phyloP scores from a whole-genome alignment of 192 early-diverging fungal species.

The Podila epigama region DNA sequence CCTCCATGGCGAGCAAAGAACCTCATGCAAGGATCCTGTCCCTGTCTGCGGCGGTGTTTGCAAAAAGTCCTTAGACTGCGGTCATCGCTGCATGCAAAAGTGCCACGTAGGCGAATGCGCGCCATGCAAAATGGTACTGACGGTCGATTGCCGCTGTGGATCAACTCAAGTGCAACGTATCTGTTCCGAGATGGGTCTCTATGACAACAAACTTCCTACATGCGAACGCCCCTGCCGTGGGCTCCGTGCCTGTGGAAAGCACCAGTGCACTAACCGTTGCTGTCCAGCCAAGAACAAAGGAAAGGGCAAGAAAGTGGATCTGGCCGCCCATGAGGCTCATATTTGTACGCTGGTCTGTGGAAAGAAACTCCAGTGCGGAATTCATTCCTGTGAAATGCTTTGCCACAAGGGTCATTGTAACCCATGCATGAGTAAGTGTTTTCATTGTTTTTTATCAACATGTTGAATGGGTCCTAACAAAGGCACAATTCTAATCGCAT shows the following conservation, averaged over 20 bases:
- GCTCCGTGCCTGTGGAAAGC: constrained; percentile 73
- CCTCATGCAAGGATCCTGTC: constrained; percentile 60
- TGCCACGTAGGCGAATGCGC: constrained; percentile 73
- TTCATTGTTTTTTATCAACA: neutral
- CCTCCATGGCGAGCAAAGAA: constrained; percentile 31
- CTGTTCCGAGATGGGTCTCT: constrained; percentile 54
- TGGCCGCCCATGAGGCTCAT: constrained; percentile 59
- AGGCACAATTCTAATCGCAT: neutral
- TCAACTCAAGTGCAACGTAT: constrained; percentile 52
- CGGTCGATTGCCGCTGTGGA: constrained; percentile 71
- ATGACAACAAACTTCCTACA: constrained; percentile 53
- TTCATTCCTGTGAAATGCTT: constrained; percentile 73
- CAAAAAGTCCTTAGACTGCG: constrained; percentile 63
- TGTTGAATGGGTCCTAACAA: no score
- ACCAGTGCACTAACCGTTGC: constrained; percentile 70
- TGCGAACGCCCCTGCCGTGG: constrained; percentile 72
- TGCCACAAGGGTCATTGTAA: constrained; percentile 85
- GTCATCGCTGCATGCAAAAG: constrained; percentile 62
- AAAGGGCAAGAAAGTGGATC: constrained; percentile 32
- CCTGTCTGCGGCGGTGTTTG: constrained; percentile 71
- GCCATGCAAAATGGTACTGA: constrained; percentile 62
- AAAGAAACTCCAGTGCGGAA: constrained; percentile 79
- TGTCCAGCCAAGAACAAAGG: constrained; percentile 61
- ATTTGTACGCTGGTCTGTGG: constrained; percentile 75
- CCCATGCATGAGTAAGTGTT: constrained; percentile 66